phyloP scores from a whole-genome alignment of 1,284 basidiomycete genomes.

The Ustilago tritici region DNA sequence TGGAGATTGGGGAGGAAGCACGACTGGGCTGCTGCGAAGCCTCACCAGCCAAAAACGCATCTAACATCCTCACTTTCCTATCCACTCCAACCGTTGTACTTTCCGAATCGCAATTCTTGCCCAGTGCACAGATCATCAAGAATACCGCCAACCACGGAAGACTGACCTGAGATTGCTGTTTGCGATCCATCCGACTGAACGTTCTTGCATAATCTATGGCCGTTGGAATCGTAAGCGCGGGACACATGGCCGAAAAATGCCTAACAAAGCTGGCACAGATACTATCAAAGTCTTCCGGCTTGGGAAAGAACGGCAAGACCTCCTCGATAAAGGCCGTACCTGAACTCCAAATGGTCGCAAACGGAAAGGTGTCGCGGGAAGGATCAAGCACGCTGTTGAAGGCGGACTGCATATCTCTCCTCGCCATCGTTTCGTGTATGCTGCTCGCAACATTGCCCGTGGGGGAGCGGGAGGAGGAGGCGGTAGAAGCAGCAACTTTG shows the following conservation, averaged over 20 bases:
- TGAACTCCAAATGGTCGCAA: slow-evolving; percentile 49
- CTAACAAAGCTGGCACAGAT: slow-evolving; percentile 40
- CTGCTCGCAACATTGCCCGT: slow-evolving; percentile 1
- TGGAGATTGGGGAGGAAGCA: slow-evolving; percentile 17
- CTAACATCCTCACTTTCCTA: slow-evolving; percentile 39
- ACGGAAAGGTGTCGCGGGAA: slow-evolving; percentile 46
- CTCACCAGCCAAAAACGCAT: slow-evolving; percentile 33
- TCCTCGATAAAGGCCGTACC: slow-evolving; percentile 50
- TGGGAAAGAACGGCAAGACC: slow-evolving; percentile 44
- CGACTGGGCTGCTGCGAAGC: slow-evolving; percentile 29
- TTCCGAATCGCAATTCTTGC: slow-evolving; percentile 49
- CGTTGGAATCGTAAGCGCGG: slow-evolving; percentile 30
- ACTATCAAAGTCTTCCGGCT: slow-evolving; percentile 38
- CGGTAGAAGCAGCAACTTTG: slow-evolving; percentile 20
- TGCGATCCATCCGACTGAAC: slow-evolving; percentile 33
- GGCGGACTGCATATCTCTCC: slow-evolving; percentile 39
- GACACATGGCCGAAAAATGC: slow-evolving; percentile 41
- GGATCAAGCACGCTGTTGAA: slow-evolving; percentile 46
- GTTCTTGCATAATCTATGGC: slow-evolving; percentile 37
- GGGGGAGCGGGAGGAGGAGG: slow-evolving; percentile 9
- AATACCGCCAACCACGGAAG: slow-evolving; percentile 44
- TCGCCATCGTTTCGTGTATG: slow-evolving; percentile 31
- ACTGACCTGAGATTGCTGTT: slow-evolving; percentile 31
- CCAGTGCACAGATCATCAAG: slow-evolving; percentile 49
- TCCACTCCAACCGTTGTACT: slow-evolving; percentile 34